Percentiles rank a stretch among this genome's conserved stretches.
These are phyloP conservation scores for Hyphodiscus hymeniophilus DNA, from an alignment of 495 filamentous ascomycete species.

Conservation along the genomic window DNA sequence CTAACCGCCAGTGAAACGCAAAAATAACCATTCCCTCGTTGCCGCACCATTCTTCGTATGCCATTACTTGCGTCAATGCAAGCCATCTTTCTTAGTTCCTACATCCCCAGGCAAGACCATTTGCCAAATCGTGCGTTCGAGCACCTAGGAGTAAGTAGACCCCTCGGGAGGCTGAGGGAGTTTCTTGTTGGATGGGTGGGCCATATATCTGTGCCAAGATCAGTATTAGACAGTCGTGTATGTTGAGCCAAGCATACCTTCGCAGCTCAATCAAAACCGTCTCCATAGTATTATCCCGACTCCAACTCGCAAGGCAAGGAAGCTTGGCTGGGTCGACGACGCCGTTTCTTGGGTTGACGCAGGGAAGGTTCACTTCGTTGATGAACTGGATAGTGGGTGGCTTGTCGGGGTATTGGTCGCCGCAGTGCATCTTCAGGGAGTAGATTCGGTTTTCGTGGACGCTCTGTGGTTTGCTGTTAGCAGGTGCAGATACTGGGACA, in stretches of 20 bases:
- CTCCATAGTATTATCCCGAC: conserved; percentile 84
- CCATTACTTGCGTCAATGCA: too few species aligned
- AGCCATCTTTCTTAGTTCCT: background rate
- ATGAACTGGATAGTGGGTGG: conserved; percentile 87
- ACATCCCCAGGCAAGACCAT: background rate
- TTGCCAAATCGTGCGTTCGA: background rate
- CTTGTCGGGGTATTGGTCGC: conserved; percentile 76
- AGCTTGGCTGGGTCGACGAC: conserved; percentile 76
- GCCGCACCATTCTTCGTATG: background rate
- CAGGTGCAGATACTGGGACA: background rate
- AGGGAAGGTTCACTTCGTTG: conserved; percentile 89
- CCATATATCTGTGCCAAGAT: conserved; percentile 69
- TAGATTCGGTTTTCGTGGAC: conserved; percentile 98
- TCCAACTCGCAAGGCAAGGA: conserved; percentile 80
- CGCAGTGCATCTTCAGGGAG: conserved; percentile 94
- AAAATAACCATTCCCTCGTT: background rate
- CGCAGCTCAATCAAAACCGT: conserved; percentile 85
- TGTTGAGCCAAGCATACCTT: conserved; percentile 38
- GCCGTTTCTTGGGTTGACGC: conserved; percentile 72
- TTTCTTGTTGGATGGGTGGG: conserved; percentile 88
- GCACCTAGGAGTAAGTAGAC: conserved; percentile 47
- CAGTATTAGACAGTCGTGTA: background rate
- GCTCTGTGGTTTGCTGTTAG: conserved; percentile 46
- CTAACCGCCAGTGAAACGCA: conserved; percentile 2
- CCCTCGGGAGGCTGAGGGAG: conserved; percentile 89